These are phyloP conservation scores for Emergomyces africanus DNA, from an alignment of 2,329 filamentous ascomycete genomes.

Conservation along the genomic window DNA sequence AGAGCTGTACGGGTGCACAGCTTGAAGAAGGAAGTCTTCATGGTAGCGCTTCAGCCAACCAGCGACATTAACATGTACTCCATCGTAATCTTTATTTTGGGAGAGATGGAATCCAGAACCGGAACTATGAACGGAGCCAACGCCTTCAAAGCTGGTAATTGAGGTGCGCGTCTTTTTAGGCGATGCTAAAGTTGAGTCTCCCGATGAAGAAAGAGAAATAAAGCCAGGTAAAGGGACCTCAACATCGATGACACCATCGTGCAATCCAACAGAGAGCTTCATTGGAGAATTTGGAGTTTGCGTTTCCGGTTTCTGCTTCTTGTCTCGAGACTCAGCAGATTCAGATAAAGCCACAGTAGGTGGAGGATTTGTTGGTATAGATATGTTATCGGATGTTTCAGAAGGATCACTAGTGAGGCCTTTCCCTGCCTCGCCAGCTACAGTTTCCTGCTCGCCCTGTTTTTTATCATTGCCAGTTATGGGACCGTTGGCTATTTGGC, in stretches of 20 bases:
- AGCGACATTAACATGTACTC: slow-evolving; percentile 42
- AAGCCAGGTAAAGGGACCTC: slow-evolving; percentile 44
- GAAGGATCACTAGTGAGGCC: slow-evolving; percentile 13
- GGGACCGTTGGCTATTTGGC: not conserved
- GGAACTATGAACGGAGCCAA: slow-evolving; percentile 30
- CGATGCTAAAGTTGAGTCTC: slow-evolving; percentile 33
- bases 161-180: slow-evolving; percentile 34
- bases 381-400: slow-evolving; percentile 22
- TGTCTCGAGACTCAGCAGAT: slow-evolving; percentile 15
- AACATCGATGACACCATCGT: slow-evolving; percentile 49
- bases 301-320: slow-evolving; percentile 16
- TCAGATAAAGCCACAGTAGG: slow-evolving; percentile 12
- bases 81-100: slow-evolving; percentile 24
- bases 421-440: not conserved
- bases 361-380: slow-evolving; percentile 19
- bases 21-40: slow-evolving; percentile 47
- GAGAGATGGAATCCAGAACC: slow-evolving; percentile 22
- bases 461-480: not conserved
- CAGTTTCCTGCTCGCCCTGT: not conserved
- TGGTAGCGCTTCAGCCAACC: slow-evolving; percentile 46
- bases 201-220: slow-evolving; percentile 34
- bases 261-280: slow-evolving; percentile 39
- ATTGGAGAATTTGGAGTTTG: slow-evolving; percentile 33
- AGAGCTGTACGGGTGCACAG: slow-evolving; percentile 40
- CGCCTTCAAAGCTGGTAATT: slow-evolving; percentile 39